A percentile compares a stretch with the other conserved stretches of the same genome.
Conservation (phyloP, 768 basidiomycete genomes). For the Strobilomyces dryophilus region DNA sequence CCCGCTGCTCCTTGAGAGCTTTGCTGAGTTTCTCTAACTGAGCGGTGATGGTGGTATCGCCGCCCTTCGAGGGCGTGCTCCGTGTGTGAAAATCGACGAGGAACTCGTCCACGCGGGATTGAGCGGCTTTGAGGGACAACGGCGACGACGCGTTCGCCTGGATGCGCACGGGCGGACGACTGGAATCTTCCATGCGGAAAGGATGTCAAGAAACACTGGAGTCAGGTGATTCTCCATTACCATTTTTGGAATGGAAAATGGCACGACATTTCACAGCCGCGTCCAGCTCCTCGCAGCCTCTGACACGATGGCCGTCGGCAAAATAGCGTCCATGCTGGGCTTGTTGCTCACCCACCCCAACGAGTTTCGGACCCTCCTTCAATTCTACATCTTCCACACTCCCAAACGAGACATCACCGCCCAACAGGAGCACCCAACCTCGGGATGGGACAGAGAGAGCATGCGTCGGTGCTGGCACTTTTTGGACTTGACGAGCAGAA, state of each 20-base stretch:
- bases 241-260: background rate
- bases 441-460: constrained; percentile 79
- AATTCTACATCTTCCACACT: constrained; percentile 82
- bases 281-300: background rate
- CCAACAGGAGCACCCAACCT: constrained; percentile 65
- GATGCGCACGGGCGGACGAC: constrained; percentile 47
- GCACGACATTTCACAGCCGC: background rate
- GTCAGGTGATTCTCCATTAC: background rate
- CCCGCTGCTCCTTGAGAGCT: constrained; percentile 48
- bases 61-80: constrained; percentile 44
- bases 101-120: constrained; percentile 42
- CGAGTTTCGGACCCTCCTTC: constrained; percentile 80
- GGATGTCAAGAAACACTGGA: constrained; percentile 9
- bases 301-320: constrained; percentile 42
- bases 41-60: constrained; percentile 52
- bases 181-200: constrained; percentile 43
- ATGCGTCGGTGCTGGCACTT: constrained; percentile 93
- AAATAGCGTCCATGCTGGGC: constrained; percentile 52
- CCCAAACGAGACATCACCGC: constrained; percentile 78
- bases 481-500: constrained; percentile 83
- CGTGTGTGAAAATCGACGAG: constrained; percentile 47
- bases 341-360: constrained; percentile 73
- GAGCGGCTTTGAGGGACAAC: constrained; percentile 38
- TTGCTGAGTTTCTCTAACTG: constrained; percentile 55
- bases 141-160: constrained; percentile 33